A percentile compares a stretch with the other conserved stretches of the same genome.
These are phyloP conservation scores for Lactarius indigo DNA, from an alignment of 768 basidiomycete species.

Conservation along the genomic window DNA sequence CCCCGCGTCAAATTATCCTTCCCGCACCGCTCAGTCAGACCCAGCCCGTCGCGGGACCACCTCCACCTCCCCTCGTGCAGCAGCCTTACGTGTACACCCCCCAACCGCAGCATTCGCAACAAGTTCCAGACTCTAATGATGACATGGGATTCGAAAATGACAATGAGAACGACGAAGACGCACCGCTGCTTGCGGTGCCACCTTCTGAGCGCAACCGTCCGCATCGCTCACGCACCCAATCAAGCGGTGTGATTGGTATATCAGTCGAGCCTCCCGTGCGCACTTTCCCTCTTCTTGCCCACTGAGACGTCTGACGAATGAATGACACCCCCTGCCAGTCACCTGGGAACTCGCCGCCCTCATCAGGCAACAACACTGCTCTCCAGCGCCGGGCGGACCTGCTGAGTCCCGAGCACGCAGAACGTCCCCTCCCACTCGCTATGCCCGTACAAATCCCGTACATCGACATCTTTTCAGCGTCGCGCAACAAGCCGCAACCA, in stretches of 20 bases:
- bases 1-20: slow-evolving; percentile 16
- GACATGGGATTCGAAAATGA: neutral
- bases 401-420: slow-evolving; percentile 32
- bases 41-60: slow-evolving; percentile 1
- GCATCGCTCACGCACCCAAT: slow-evolving; percentile 22
- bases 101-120: neutral
- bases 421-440: slow-evolving; percentile 21
- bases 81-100: neutral
- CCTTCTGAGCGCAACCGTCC: slow-evolving; percentile 14
- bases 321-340: slow-evolving; percentile 24
- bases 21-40: slow-evolving; percentile 20
- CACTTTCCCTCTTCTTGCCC: too few relatives aligned
- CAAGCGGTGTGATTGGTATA: slow-evolving; percentile 25
- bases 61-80: neutral
- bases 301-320: neutral
- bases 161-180: slow-evolving; percentile 1
- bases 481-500: slow-evolving; percentile 8
- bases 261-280: slow-evolving; percentile 24
- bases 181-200: neutral
- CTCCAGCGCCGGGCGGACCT: slow-evolving; percentile 27
- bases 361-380: slow-evolving; percentile 17
- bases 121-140: neutral
- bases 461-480: neutral
- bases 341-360: slow-evolving; percentile 24
- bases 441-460: neutral